A percentile compares a stretch with the other conserved stretches of the same genome.
Evolutionary conservation across 2,329 filamentous ascomycete genomes (phyloP).

Genomic region (Penicillium frequentans): DNA sequence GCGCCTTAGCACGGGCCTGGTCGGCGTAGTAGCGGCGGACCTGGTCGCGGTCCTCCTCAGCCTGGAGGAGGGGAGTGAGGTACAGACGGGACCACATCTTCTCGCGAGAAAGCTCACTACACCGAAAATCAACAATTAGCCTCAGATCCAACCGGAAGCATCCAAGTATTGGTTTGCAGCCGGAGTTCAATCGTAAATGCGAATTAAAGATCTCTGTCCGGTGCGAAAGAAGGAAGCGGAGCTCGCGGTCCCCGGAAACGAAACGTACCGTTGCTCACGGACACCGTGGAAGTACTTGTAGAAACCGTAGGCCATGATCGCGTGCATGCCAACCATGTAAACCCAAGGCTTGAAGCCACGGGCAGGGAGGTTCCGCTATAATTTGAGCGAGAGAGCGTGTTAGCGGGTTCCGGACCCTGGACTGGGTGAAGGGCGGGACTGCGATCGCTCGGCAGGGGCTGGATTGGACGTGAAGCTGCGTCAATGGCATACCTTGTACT

Average conservation of each 20-base stretch:
- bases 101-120: constrained; percentile 87
- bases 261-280: constrained; percentile 82
- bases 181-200: constrained; percentile 4
- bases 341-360: constrained; percentile 83
- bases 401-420: not conserved
- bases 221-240: constrained; percentile 9
- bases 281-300: constrained; percentile 81
- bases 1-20: constrained; percentile 83
- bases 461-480: not conserved
- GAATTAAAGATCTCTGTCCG: not conserved
- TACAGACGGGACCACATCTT: constrained; percentile 99
- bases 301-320: constrained; percentile 86
- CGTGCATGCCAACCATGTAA: constrained; percentile 73
- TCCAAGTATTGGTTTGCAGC: no score
- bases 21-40: constrained; percentile 84
- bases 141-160: not conserved
- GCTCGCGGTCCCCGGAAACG: not conserved
- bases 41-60: constrained; percentile 94
- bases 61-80: constrained; percentile 88
- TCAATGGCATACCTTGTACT: constrained; percentile 77
- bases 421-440: not conserved
- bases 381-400: not conserved
- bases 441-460: not conserved
- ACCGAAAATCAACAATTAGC: constrained; percentile 8
- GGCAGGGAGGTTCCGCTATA: constrained; percentile 84